Evolutionary conservation across 352 stramenopile genomes (phyloP), one percentile per base, ranked within the genome.

Genomic region (Pythium myriotylum): DNA sequence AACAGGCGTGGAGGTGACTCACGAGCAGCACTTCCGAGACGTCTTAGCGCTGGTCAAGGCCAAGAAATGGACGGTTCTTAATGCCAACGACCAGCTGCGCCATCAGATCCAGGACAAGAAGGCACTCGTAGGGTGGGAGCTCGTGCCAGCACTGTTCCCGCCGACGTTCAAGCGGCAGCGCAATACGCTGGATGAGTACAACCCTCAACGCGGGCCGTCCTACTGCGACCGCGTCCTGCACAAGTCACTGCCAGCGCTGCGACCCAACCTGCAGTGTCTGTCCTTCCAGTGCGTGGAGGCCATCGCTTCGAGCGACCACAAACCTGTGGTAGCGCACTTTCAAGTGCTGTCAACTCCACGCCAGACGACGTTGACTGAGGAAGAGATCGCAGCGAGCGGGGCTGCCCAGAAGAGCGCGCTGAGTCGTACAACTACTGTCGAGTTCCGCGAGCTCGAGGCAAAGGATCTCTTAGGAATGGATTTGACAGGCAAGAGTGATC

Each of bases 91-190:
- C 62, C 88, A 96, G 58, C 79, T 96, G 1, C 69, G 73, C 19
- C 75, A 84, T 40, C 81, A 94, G 32, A 61, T 95, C 39, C 70
- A 86, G 27, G 27, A 41, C 7, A 72, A 83, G 26, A 84, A 84
- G 50, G 64, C 80, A 26, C 76, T 96, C 16, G 52, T 67, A 0
- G 79, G 73, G 14, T 96, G 88, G 80, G 68, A 88, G 39, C 61
- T 94, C 4, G 76, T 67, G 9, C 67, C 78, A 2, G 79, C 79
- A 19, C 64, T 81, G 3, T 95, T 96, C 32, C 69, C 85, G 17
- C 88, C 84, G 23, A 95, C 88, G 12, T 95, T 96, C 69, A 96
- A 96, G 68, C 79, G 87, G 33, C 59, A 91, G 19, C 80, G 86
- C 3, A 68, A 88, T 46, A 70, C 65, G 26, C 10, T 35, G 10